Base-by-base conservation (phyloP, 352 stramenopile genomes). In the Phytophthora pinifolia region DNA sequence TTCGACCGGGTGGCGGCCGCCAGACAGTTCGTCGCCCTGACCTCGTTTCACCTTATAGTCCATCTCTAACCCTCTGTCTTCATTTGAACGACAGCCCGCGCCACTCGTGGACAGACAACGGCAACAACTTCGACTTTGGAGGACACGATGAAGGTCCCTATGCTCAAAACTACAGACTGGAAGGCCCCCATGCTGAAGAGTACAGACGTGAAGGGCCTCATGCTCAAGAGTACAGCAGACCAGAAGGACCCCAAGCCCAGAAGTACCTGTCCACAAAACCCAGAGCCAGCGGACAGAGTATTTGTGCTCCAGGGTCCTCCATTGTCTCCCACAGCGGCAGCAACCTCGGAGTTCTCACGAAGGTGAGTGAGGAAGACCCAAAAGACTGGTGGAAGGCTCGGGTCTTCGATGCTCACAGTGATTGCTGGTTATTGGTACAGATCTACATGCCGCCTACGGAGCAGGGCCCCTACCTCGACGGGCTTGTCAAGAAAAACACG, bases 291-390 rank as follows among this genome's bases (percentile, higher is more conserved):
- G 66, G 66, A 6, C 37, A 63, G 38, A 58, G 18, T 14, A 62
- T 75, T 25, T 32, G 41, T 32, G 30, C 37, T 14, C 66, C 66
- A 27, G 66, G 66, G 13, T 68, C 62, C 3, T 75, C 66, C 17
- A 62, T 75, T 5, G 30, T 54, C 9, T 35, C 36, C n/a, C n/a
- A 38, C 13, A 1, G 6, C 15, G 29, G 45, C 31, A 50, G 60
- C 33, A 31, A 4, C 3, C 56, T 71, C 36, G 35, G 8, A 36
- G 53, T 70, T 10, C 57, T 71, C 13, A 41, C 15, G 1, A 59
- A 55, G 39, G 62, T 71, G 63, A 20, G 27, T 13, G 13, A 13
- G n/a, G n/a, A n/a, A n/a, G n/a, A n/a, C n/a, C n/a, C n/a, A n/a
- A 15, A 36, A 3, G 36, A 22, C 10, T 51, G 27, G 18, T 41